Evolutionary conservation across 1,284 basidiomycete genomes (phyloP).

Genomic region (Rhizoctonia solani): DNA sequence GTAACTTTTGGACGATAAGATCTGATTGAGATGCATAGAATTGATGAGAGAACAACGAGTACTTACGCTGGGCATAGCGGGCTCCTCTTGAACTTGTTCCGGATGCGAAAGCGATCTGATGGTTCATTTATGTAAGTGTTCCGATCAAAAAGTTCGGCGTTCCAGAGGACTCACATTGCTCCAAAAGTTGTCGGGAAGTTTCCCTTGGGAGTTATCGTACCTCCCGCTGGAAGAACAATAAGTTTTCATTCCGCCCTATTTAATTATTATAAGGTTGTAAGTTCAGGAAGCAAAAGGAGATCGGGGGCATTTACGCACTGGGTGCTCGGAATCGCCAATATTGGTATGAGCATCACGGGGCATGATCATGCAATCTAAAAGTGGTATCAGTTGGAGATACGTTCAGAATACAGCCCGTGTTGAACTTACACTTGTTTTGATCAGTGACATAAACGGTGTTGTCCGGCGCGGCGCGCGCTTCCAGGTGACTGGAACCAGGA

Average conservation of each 20-base stretch:
- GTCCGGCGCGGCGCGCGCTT: neutral
- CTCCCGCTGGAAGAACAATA: slow-evolving; percentile 37
- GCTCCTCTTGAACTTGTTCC: slow-evolving; percentile 35
- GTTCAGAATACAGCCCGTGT: neutral
- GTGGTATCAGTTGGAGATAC: neutral
- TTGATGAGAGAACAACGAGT: too few species aligned
- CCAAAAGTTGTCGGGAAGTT: slow-evolving; percentile 38
- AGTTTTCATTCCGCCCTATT: slow-evolving; percentile 38
- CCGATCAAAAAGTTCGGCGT: too few species aligned
- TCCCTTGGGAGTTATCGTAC: slow-evolving; percentile 23
- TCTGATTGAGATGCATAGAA: neutral
- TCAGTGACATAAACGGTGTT: slow-evolving; percentile 30
- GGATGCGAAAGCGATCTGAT: slow-evolving; percentile 20
- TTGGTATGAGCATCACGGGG: slow-evolving; percentile 36
- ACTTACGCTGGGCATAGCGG: slow-evolving; percentile 27
- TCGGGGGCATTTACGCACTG: neutral
- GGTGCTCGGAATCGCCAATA: slow-evolving; percentile 38
- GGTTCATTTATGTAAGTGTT: neutral
- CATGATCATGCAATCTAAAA: slow-evolving; percentile 28
- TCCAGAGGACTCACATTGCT: slow-evolving; percentile 32
- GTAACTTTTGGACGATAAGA: slow-evolving; percentile 28
- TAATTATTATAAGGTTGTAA: neutral
- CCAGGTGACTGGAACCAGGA: neutral
- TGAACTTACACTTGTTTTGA: slow-evolving; percentile 10
- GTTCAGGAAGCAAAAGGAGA: neutral